Evolutionary conservation across 306 rosid genomes (phyloP).

Genomic region (Pachyrhizus erosus): DNA sequence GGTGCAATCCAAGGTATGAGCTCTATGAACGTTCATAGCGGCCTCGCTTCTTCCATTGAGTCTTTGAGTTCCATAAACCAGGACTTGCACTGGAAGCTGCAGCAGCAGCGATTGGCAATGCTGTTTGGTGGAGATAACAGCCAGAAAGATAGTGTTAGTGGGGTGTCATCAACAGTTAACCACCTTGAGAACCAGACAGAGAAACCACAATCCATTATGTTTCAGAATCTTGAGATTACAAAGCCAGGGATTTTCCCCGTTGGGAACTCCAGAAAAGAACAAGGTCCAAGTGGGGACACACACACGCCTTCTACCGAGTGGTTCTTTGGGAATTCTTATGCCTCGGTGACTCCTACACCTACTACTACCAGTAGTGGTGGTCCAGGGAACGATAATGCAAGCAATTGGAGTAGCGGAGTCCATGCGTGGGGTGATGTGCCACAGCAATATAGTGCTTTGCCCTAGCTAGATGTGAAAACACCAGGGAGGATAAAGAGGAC

Average conservation of each 20-base stretch:
- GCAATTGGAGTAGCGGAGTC: conserved; percentile 62
- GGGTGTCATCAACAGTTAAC: conserved; percentile 1
- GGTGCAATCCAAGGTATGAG: conserved; percentile 57
- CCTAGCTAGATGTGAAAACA: conserved; percentile 52
- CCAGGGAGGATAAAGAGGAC: conserved; percentile 32
- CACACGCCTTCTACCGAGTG: conserved; percentile 67
- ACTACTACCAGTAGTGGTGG: conserved; percentile 49
- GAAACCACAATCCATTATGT: conserved; percentile 63
- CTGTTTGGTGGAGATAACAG: conserved; percentile 56
- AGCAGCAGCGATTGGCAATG: conserved; percentile 84
- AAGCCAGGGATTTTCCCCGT: conserved; percentile 40
- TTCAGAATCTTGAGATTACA: conserved; percentile 64
- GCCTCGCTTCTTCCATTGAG: conserved; percentile 78
- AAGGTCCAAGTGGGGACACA: conserved; percentile 49
- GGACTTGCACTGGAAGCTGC: conserved; percentile 95
- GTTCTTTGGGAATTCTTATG: conserved; percentile 82
- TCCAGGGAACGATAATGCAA: conserved; percentile 49
- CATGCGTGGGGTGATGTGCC: conserved; percentile 84
- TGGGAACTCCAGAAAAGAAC: conserved; percentile 51
- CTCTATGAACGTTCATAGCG: conserved; percentile 57
- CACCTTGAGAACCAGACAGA: conserved; percentile 51
- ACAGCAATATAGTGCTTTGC: conserved; percentile 78
- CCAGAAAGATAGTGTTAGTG: conserved; percentile 31
- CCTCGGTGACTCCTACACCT: conserved; percentile 60
- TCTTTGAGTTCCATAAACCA: conserved; percentile 91